Evolutionary conservation across 2,329 filamentous ascomycete genomes (phyloP).

Genomic region (Cryphonectria nitschkei): DNA sequence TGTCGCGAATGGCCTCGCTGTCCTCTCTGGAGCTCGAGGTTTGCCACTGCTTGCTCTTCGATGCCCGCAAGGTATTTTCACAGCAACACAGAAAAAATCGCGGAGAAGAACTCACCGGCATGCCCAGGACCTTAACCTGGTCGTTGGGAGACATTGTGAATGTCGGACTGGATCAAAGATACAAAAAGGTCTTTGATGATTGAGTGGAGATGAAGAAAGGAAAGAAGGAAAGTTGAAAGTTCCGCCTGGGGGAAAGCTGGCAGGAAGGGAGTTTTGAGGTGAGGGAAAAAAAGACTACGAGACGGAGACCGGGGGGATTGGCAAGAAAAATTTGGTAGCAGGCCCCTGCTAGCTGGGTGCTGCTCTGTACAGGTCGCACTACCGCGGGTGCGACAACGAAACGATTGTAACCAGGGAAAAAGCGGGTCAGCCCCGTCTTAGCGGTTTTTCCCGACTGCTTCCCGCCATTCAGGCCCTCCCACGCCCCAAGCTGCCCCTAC

Average conservation of each 20-base stretch:
- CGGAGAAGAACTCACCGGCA: conserved; percentile 59
- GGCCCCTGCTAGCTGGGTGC: conserved; percentile 6
- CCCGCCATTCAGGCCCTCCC: conserved; percentile 13
- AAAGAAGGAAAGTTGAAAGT: conserved; percentile 41
- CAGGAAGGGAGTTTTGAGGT: conserved; percentile 26
- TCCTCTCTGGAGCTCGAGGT: not conserved
- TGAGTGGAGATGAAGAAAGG: conserved; percentile 63
- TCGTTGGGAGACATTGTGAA: conserved; percentile 60
- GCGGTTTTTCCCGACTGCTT: conserved; percentile 14
- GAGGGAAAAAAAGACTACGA: conserved; percentile 22
- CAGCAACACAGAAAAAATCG: conserved; percentile 11
- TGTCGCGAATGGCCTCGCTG: conserved; percentile 4
- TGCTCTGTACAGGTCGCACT: conserved; percentile 10
- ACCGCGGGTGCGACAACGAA: conserved; percentile 6
- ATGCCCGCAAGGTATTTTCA: not conserved
- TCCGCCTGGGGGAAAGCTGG: conserved; percentile 30
- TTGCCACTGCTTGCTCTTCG: conserved; percentile 1
- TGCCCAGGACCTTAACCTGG: conserved; percentile 65
- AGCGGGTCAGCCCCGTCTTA: conserved; percentile 9
- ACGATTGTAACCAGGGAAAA: conserved; percentile 8
- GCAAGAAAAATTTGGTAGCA: conserved; percentile 52
- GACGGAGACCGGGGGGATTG: conserved; percentile 42
- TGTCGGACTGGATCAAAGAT: conserved; percentile 44
- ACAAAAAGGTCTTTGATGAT: conserved; percentile 46
- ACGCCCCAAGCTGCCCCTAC: conserved; percentile 9